Conservation (phyloP, 345 rosid genomes). For the Salix caprea region DNA sequence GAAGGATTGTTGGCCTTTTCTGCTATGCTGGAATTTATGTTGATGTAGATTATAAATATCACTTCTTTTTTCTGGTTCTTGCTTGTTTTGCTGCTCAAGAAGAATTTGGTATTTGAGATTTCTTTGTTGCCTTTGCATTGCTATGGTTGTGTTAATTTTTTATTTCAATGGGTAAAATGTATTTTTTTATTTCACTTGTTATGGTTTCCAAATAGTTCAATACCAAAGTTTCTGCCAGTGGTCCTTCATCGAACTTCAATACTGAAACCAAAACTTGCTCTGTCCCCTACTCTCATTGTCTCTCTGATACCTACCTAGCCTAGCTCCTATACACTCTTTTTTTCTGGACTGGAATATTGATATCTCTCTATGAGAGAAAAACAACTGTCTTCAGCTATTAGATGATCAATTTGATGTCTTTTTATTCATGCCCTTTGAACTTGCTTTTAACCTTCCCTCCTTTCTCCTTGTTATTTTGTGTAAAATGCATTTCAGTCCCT, state of each 20-base stretch:
- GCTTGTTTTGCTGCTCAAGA: slow-evolving; percentile 2
- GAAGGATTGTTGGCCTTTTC: slow-evolving; percentile 11
- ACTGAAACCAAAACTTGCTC: no score
- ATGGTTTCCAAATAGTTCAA: not conserved
- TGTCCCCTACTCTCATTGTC: no score
- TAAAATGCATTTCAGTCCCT: not conserved
- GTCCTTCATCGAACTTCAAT: no score
- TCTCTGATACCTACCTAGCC: no score
- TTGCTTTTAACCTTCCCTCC: not conserved
- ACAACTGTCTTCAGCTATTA: not conserved
- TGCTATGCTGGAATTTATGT: slow-evolving; percentile 15
- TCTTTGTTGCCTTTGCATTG: not conserved
- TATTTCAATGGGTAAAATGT: not conserved
- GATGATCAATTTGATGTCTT: not conserved
- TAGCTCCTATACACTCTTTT: no score
- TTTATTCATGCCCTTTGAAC: not conserved
- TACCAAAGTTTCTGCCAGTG: no score
- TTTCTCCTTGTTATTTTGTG: not conserved
- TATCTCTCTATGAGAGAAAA: not conserved
- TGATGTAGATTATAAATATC: not conserved
- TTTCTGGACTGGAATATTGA: no score
- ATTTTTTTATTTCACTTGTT: not conserved
- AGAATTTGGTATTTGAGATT: slow-evolving; percentile 3
- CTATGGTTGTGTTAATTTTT: not conserved
- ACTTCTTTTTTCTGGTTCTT: slow-evolving; percentile 6